Conservation (phyloP, 495 filamentous ascomycete genomes). For the Trichoderma erinaceum region DNA sequence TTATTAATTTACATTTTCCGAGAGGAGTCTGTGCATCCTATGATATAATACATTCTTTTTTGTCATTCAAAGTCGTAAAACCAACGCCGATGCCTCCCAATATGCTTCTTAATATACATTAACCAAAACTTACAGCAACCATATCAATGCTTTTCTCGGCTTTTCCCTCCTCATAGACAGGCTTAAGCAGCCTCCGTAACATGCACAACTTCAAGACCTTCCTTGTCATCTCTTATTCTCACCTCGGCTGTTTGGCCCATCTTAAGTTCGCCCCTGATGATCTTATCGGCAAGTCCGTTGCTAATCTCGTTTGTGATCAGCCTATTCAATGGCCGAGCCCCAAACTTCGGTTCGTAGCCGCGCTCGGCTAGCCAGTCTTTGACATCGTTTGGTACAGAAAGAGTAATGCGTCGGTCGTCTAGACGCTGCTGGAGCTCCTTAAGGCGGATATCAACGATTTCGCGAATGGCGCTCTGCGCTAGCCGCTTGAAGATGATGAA, state of each 20-base stretch:
- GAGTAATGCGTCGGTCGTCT: slow-evolving; percentile 74
- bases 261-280: slow-evolving; percentile 79
- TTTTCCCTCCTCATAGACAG: neutral
- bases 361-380: slow-evolving; percentile 80
- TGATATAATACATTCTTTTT: neutral
- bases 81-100: neutral
- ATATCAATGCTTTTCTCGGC: neutral
- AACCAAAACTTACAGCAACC: neutral
- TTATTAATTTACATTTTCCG: neutral
- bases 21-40: slow-evolving; percentile 3
- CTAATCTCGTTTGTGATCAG: slow-evolving; percentile 84
- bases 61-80: neutral
- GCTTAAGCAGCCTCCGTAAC: neutral
- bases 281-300: slow-evolving; percentile 81
- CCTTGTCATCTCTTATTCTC: slow-evolving; percentile 50
- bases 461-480: slow-evolving; percentile 67
- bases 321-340: slow-evolving; percentile 88
- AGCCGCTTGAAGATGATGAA: slow-evolving; percentile 93
- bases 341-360: slow-evolving; percentile 86
- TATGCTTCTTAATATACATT: neutral
- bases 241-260: slow-evolving; percentile 67
- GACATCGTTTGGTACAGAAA: slow-evolving; percentile 64
- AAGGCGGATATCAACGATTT: slow-evolving; percentile 90
- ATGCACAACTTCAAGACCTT: slow-evolving; percentile 40
- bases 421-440: slow-evolving; percentile 78